Conservation (phyloP, 176 grass and related monocot genomes). For the Melocanna baccifera region DNA sequence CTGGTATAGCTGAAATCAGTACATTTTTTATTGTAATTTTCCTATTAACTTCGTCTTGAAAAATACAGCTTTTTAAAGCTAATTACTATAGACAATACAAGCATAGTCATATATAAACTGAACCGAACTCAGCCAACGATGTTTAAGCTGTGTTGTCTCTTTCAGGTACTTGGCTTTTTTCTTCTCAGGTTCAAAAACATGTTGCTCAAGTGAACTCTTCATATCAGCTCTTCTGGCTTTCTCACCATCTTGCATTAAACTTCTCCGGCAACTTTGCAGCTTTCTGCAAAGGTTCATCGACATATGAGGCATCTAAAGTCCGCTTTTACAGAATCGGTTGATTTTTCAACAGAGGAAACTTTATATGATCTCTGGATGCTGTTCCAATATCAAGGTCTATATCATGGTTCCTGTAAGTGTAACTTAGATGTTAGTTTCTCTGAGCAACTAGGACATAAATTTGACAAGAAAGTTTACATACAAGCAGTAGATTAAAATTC, state of each 20-base stretch:
- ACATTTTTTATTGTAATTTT: no score
- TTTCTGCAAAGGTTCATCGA: constrained; percentile 14
- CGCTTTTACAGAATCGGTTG: constrained; percentile 4
- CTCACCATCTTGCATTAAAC: background rate
- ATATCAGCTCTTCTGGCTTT: background rate
- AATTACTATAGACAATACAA: no score
- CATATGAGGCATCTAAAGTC: constrained; percentile 3
- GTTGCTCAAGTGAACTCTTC: background rate
- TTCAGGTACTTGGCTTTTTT: constrained; percentile 13
- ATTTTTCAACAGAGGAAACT: constrained; percentile 51
- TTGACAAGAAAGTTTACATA: constrained; percentile 30
- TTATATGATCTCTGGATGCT: constrained; percentile 47
- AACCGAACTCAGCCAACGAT: constrained; percentile 12
- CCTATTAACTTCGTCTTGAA: no score
- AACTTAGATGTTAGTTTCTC: background rate
- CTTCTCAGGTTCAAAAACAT: constrained; percentile 14
- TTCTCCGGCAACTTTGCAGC: background rate
- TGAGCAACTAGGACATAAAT: background rate
- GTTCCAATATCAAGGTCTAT: constrained; percentile 51
- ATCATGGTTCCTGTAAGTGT: constrained; percentile 47
- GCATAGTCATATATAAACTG: no score
- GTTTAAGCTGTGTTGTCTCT: background rate
- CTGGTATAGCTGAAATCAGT: no score
- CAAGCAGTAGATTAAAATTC: constrained; percentile 63
- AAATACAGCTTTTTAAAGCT: no score